phyloP scores from a whole-genome alignment of 2,329 filamentous ascomycete species.

The Colletotrichum neosansevieriae region DNA sequence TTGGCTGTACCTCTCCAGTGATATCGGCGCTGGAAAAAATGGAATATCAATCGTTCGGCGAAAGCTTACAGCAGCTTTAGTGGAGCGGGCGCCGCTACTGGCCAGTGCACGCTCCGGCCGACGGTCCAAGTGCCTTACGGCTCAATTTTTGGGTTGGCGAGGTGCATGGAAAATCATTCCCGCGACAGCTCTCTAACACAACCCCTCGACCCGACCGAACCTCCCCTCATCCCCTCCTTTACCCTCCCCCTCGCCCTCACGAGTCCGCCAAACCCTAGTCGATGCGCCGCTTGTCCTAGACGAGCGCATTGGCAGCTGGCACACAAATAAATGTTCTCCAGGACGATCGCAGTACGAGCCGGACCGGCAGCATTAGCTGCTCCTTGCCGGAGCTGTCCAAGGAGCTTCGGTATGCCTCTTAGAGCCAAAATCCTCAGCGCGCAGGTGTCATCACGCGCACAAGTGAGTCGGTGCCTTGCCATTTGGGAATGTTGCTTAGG shows the following conservation, averaged over 20 bases:
- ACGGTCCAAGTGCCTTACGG: slow-evolving; percentile 11
- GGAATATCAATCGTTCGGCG: background rate
- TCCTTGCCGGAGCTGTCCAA: slow-evolving; percentile 56
- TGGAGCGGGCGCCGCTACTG: slow-evolving; percentile 2
- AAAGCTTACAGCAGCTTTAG: slow-evolving; percentile 27
- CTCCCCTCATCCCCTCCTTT: background rate
- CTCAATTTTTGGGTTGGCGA: slow-evolving; percentile 44
- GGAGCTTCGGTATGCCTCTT: slow-evolving; percentile 77
- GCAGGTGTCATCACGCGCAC: slow-evolving; percentile 37
- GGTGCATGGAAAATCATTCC: slow-evolving; percentile 50
- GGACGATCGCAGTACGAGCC: slow-evolving; percentile 65
- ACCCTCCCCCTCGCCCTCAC: slow-evolving; percentile 28
- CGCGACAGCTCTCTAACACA: slow-evolving; percentile 39
- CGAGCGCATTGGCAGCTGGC: slow-evolving; percentile 52
- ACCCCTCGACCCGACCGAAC: slow-evolving; percentile 1
- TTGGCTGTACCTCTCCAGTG: slow-evolving; percentile 26
- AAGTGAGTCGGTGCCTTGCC: slow-evolving; percentile 24
- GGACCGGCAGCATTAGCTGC: slow-evolving; percentile 62
- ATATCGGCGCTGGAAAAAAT: slow-evolving; percentile 36
- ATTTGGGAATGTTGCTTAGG: background rate
- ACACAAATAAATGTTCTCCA: slow-evolving; percentile 67
- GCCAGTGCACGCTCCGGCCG: slow-evolving; percentile 11
- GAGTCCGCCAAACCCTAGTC: slow-evolving; percentile 41
- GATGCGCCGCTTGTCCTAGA: slow-evolving; percentile 48
- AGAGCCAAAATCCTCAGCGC: slow-evolving; percentile 77